A percentile compares a stretch with the other conserved stretches of the same genome.
phyloP scores from a whole-genome alignment of 2,329 filamentous ascomycete genomes.

The Fusarium begoniae region DNA sequence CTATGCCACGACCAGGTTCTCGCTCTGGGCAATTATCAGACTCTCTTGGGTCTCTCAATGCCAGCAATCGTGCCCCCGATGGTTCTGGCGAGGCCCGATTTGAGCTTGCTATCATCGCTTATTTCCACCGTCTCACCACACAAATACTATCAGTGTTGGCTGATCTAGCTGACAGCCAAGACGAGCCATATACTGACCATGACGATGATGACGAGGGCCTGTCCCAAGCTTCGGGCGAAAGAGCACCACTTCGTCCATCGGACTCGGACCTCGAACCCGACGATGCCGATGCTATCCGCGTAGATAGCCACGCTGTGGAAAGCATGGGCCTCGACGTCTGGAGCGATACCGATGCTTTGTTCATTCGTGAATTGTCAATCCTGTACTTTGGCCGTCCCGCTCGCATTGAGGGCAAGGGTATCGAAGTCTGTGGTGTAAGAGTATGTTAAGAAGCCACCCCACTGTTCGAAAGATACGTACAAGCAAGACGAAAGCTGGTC shows the following conservation, averaged over 20 bases:
- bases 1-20: conserved; percentile 45
- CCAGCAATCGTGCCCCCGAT: conserved; percentile 47
- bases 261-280: conserved; percentile 43
- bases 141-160: conserved; percentile 70
- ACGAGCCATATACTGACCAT: conserved; percentile 52
- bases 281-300: conserved; percentile 55
- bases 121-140: conserved; percentile 80
- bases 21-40: conserved; percentile 50
- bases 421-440: conserved; percentile 78
- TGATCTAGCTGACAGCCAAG: conserved; percentile 64
- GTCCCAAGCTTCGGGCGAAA: conserved; percentile 44
- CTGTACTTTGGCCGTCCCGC: conserved; percentile 74
- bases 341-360: conserved; percentile 75
- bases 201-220: conserved; percentile 50
- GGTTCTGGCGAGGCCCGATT: conserved; percentile 57
- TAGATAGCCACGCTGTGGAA: conserved; percentile 72
- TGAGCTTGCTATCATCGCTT: conserved; percentile 79
- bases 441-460: conserved; percentile 62
- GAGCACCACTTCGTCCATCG: conserved; percentile 38
- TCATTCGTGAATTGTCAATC: conserved; percentile 69
- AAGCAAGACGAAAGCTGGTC: conserved; percentile 38
- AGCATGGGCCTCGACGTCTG: conserved; percentile 82
- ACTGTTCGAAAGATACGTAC: neutral
- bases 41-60: conserved; percentile 56
- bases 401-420: conserved; percentile 71